Evolutionary conservation across 768 basidiomycete genomes (phyloP).

Genomic region (Brasilioporus rufonigricans): DNA sequence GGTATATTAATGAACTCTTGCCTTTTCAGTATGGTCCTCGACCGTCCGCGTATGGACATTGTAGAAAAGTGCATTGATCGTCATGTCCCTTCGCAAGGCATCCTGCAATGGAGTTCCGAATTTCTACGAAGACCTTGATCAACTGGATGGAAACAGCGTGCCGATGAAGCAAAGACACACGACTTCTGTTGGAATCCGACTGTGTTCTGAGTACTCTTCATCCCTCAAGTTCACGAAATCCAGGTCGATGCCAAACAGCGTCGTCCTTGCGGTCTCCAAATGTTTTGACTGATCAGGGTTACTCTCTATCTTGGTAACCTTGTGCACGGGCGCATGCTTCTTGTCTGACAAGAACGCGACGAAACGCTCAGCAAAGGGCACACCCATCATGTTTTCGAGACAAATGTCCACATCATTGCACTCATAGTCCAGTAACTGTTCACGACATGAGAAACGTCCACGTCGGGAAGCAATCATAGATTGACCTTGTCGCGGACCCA

Average conservation of each 20-base stretch:
- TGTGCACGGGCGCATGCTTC: slow-evolving; percentile 34
- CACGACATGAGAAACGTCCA: slow-evolving; percentile 15
- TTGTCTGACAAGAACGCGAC: slow-evolving; percentile 47
- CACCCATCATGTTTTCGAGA: slow-evolving; percentile 84
- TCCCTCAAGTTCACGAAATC: slow-evolving; percentile 94
- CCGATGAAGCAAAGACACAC: slow-evolving; percentile 44
- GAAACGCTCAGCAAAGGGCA: slow-evolving; percentile 81
- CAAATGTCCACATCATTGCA: slow-evolving; percentile 96
- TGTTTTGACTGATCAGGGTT: slow-evolving; percentile 99
- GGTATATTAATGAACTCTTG: slow-evolving; percentile 23
- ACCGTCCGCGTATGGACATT: slow-evolving; percentile 84
- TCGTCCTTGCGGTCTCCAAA: slow-evolving; percentile 89
- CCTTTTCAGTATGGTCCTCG: slow-evolving; percentile 86
- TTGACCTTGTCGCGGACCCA: slow-evolving; percentile 98
- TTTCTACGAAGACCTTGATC: slow-evolving; percentile 43
- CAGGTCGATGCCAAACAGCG: slow-evolving; percentile 75
- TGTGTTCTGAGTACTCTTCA: slow-evolving; percentile 85
- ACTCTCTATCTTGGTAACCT: slow-evolving; percentile 81
- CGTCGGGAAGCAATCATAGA: slow-evolving; percentile 9
- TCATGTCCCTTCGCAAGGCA: slow-evolving; percentile 85
- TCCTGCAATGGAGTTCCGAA: slow-evolving; percentile 94
- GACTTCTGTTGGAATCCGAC: slow-evolving; percentile 85
- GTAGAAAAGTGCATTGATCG: slow-evolving; percentile 96
- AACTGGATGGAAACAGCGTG: neutral
- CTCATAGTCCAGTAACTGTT: slow-evolving; percentile 72